Conservation (phyloP, 768 basidiomycete genomes). For the Tricholoma sp. region DNA sequence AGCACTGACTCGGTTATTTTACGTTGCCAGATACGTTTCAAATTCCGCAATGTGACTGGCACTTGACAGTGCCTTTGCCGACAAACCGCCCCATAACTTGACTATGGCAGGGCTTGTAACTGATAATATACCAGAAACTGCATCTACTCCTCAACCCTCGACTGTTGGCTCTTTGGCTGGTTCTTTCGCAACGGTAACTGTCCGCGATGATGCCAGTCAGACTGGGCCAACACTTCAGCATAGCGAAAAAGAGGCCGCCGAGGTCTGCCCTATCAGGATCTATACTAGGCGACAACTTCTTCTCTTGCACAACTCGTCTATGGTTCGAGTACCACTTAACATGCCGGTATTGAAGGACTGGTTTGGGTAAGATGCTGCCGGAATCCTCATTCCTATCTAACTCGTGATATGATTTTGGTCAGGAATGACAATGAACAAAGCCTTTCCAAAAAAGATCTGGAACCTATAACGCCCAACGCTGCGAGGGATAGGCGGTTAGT, state of each 20-base stretch:
- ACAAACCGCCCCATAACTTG: conserved; percentile 7
- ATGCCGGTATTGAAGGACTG: conserved; percentile 84
- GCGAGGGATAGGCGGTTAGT: conserved; percentile 66
- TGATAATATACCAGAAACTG: conserved; percentile 4
- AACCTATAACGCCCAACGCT: conserved; percentile 46
- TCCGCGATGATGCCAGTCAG: conserved; percentile 12
- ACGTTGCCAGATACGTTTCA: conserved; percentile 32
- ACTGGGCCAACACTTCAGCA: conserved; percentile 5
- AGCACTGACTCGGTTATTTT: conserved; percentile 5
- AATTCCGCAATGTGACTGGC: conserved; percentile 26
- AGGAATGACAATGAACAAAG: conserved; percentile 61
- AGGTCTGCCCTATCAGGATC: conserved; percentile 46
- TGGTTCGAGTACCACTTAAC: conserved; percentile 61
- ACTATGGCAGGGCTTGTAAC: conserved; percentile 13
- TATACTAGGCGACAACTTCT: conserved; percentile 72
- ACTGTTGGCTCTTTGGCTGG: conserved; percentile 25
- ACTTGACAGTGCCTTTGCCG: conserved; percentile 6
- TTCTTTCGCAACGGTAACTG: conserved; percentile 27
- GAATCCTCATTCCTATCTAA: conserved; percentile 10
- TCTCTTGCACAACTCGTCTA: conserved; percentile 63
- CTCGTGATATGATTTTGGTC: conserved; percentile 2
- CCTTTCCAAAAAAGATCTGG: conserved; percentile 64
- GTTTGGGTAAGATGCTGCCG: conserved; percentile 68
- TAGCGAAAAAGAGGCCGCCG: conserved; percentile 23
- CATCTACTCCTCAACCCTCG: conserved; percentile 4